Conservation (phyloP, 2,329 filamentous ascomycete species). For the Neonectria magnoliae region DNA sequence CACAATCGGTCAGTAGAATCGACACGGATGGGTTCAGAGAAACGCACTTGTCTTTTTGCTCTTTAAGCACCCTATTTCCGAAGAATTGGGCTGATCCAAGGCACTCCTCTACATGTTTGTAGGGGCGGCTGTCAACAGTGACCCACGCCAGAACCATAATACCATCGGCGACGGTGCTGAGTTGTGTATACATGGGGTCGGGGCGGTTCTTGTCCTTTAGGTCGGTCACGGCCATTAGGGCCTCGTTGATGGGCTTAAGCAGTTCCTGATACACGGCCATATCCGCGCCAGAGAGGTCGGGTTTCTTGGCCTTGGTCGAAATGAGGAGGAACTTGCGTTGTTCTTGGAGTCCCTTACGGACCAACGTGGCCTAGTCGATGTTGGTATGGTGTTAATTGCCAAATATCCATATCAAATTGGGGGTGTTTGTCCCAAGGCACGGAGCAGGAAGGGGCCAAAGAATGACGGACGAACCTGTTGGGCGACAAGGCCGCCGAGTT, state of each 20-base stretch:
- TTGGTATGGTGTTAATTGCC: not conserved
- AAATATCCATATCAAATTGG: not conserved
- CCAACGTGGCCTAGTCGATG: conserved; percentile 57
- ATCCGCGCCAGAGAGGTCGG: conserved; percentile 70
- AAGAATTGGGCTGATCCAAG: conserved; percentile 90
- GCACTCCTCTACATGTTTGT: conserved; percentile 85
- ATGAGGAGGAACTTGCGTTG: conserved; percentile 90
- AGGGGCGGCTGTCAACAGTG: conserved; percentile 82
- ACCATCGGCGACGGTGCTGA: conserved; percentile 89
- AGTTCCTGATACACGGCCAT: conserved; percentile 77
- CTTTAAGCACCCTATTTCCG: conserved; percentile 92
- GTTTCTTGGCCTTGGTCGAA: conserved; percentile 91
- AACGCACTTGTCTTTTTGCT: conserved; percentile 77
- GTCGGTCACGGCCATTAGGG: conserved; percentile 80
- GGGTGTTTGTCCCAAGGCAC: not conserved
- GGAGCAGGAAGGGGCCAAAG: not conserved
- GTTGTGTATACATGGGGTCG: conserved; percentile 79
- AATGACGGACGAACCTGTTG: conserved; percentile 71
- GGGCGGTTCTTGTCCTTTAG: conserved; percentile 85
- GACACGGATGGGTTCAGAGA: not conserved
- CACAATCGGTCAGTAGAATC: conserved; percentile 9
- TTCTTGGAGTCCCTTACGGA: conserved; percentile 76
- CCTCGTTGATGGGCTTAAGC: conserved; percentile 86
- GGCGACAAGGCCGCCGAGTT: conserved; percentile 79
- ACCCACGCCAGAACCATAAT: conserved; percentile 94